Conservation (phyloP, 192 early-diverging fungal species). For the Coemansia sp. region DNA sequence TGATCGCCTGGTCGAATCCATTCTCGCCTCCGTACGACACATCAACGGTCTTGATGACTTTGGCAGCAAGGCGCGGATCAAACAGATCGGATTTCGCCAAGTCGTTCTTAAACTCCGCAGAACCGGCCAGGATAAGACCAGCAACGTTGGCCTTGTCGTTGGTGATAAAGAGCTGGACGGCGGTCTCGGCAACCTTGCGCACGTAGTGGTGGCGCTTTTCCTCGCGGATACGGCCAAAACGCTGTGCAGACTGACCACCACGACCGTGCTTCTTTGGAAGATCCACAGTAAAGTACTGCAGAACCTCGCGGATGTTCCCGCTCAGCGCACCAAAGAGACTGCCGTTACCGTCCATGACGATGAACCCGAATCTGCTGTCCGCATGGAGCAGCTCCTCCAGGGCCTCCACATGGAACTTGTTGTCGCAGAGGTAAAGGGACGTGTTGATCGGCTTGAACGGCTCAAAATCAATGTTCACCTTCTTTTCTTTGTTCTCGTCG, state of each 20-base stretch:
- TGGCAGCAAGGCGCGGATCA: conserved; percentile 85
- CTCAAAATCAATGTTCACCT: conserved; percentile 98
- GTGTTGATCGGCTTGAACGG: conserved; percentile 99
- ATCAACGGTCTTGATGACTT: conserved; percentile 92
- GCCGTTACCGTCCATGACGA: conserved; percentile 99
- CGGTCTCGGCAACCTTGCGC: conserved; percentile 95
- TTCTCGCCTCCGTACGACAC: conserved; percentile 99
- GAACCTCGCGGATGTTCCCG: conserved; percentile 90
- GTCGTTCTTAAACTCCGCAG: conserved; percentile 99
- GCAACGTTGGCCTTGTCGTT: conserved; percentile 71
- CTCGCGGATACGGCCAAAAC: conserved; percentile 98
- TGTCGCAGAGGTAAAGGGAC: conserved; percentile 96
- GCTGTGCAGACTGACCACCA: conserved; percentile 99
- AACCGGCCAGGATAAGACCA: conserved; percentile 94
- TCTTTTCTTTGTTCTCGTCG: conserved; percentile 99
- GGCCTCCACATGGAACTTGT: conserved; percentile 98
- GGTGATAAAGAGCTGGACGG: conserved; percentile 94
- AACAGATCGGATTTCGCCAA: conserved; percentile 93
- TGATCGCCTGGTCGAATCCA: conserved; percentile 98
- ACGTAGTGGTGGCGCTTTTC: conserved; percentile 99
- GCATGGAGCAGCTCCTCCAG: conserved; percentile 87
- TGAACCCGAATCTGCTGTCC: conserved; percentile 97
- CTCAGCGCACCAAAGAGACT: conserved; percentile 91
- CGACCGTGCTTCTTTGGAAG: conserved; percentile 99
- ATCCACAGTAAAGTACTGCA: conserved; percentile 94